Evolutionary conservation across 805 yeast species (phyloP).

Genomic region (Candida easanensis): DNA sequence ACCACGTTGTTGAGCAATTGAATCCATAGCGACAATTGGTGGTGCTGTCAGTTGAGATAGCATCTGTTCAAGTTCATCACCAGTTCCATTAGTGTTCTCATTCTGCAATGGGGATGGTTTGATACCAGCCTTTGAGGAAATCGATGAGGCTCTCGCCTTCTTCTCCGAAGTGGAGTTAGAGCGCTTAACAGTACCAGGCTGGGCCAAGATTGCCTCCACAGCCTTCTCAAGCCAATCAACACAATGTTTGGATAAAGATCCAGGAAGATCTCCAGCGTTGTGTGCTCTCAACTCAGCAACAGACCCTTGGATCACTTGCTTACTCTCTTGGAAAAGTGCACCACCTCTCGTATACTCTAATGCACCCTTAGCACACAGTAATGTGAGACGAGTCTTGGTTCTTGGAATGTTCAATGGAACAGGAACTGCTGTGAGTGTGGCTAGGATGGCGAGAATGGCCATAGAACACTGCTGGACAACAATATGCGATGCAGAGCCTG

Average conservation of each 20-base stretch:
- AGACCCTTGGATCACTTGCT: slow-evolving; percentile 49
- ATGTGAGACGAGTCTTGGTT: slow-evolving; percentile 59
- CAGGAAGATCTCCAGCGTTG: slow-evolving; percentile 51
- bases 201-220: slow-evolving; percentile 51
- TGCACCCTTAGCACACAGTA: slow-evolving; percentile 70
- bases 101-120: slow-evolving; percentile 19
- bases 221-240: slow-evolving; percentile 56
- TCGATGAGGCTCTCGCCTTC: slow-evolving; percentile 13
- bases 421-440: slow-evolving; percentile 48
- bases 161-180: slow-evolving; percentile 11
- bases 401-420: slow-evolving; percentile 62
- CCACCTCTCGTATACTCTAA: slow-evolving; percentile 85
- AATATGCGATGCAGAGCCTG: slow-evolving; percentile 54
- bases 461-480: slow-evolving; percentile 67
- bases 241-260: slow-evolving; percentile 57
- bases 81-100: slow-evolving; percentile 1
- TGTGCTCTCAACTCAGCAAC: slow-evolving; percentile 43
- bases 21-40: slow-evolving; percentile 21
- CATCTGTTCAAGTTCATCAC: slow-evolving; percentile 25
- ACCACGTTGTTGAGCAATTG: slow-evolving; percentile 12
- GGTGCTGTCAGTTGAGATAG: slow-evolving; percentile 27
- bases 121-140: slow-evolving; percentile 4
- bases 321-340: slow-evolving; percentile 69
- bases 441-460: slow-evolving; percentile 54
- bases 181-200: slow-evolving; percentile 11